Evolutionary conservation across 768 basidiomycete species (phyloP).

Genomic region (Macrolepiota fuliginosa): DNA sequence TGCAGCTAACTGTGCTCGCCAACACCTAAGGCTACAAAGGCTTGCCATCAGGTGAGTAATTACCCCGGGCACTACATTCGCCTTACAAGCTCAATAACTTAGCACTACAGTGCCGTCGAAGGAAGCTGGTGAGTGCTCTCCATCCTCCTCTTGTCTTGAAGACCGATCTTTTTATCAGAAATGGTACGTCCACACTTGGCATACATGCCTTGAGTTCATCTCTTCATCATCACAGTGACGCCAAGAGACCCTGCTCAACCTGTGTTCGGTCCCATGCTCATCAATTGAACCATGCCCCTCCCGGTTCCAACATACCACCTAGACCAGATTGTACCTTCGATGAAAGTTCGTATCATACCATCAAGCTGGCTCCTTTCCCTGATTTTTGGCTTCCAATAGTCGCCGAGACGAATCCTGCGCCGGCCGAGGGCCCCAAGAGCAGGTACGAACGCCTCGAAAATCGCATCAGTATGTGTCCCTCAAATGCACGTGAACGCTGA

Average conservation of each 20-base stretch:
- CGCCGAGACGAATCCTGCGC: constrained; percentile 32
- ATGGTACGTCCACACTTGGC: constrained; percentile 41
- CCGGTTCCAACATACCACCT: constrained; percentile 50
- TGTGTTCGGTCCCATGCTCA: constrained; percentile 75
- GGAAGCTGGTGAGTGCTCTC: constrained; percentile 59
- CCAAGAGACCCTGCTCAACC: constrained; percentile 74
- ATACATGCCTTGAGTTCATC: constrained; percentile 3
- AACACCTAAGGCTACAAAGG: constrained; percentile 27
- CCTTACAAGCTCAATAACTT: constrained; percentile 18
- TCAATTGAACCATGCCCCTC: constrained; percentile 57
- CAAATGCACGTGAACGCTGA: background rate
- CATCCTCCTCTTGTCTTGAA: background rate
- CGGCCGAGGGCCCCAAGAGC: constrained; percentile 53
- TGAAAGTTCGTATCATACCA: constrained; percentile 33
- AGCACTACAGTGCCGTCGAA: constrained; percentile 58
- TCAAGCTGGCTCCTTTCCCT: background rate
- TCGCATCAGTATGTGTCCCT: constrained; percentile 58
- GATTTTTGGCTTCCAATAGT: constrained; percentile 28
- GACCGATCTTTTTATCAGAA: constrained; percentile 38
- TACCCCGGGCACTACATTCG: constrained; percentile 1
- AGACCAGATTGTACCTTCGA: constrained; percentile 77
- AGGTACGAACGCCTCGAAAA: constrained; percentile 63
- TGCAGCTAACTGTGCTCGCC: background rate
- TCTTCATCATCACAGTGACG: constrained; percentile 47
- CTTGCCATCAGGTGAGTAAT: constrained; percentile 50